These are phyloP conservation scores for Rhodotorula kratochvilovae DNA, from an alignment of 768 basidiomycete genomes.

Conservation along the genomic window DNA sequence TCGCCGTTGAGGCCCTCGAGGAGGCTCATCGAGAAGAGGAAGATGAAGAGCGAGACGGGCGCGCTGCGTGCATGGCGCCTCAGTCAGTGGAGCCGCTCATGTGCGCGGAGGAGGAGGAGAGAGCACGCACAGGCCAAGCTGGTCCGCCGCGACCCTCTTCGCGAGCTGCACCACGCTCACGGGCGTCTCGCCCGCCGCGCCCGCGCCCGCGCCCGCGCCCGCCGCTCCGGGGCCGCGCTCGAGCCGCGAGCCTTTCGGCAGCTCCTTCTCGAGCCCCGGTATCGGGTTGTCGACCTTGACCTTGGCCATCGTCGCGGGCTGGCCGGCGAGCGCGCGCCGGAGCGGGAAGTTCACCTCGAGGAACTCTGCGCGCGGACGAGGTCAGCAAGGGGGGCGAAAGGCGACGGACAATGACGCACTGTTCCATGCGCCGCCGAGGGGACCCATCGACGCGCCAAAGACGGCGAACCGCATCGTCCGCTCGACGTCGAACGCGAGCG, in stretches of 20 bases:
- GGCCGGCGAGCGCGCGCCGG: constrained; percentile 5
- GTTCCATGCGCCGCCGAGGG: constrained; percentile 39
- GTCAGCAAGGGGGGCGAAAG: too few species aligned
- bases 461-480: constrained; percentile 27
- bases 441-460: constrained; percentile 40
- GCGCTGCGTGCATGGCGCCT: too few species aligned
- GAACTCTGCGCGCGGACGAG: constrained; percentile 18
- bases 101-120: too few species aligned
- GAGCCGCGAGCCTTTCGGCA: constrained; percentile 20
- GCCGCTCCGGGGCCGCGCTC: constrained; percentile 17
- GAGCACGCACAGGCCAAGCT: constrained; percentile 30
- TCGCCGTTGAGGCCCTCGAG: constrained; percentile 35
- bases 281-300: constrained; percentile 31
- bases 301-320: constrained; percentile 15
- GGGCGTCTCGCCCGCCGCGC: not conserved
- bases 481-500: constrained; percentile 7
- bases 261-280: constrained; percentile 31
- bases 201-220: not conserved
- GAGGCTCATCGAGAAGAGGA: constrained; percentile 36
- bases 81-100: too few species aligned
- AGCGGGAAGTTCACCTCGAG: constrained; percentile 42
- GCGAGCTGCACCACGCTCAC: constrained; percentile 16
- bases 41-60: constrained; percentile 36
- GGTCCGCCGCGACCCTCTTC: constrained; percentile 39
- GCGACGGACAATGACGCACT: too few species aligned